A percentile compares a stretch with the other conserved stretches of the same genome.
phyloP scores from a whole-genome alignment of 2,329 filamentous ascomycete genomes.

The Diaporthe velutina region DNA sequence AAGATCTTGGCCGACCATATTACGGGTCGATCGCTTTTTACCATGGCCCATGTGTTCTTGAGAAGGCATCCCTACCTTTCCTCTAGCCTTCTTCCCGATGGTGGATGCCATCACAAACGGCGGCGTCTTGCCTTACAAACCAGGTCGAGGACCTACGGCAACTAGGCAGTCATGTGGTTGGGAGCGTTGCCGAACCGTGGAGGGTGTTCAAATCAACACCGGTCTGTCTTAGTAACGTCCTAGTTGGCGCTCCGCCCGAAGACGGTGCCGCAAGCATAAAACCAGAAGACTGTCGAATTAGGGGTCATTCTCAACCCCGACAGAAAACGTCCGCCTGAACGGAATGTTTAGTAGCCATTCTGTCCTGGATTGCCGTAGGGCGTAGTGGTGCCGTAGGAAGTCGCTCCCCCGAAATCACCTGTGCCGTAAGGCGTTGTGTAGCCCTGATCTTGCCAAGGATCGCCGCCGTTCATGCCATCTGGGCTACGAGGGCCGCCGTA shows the following conservation, averaged over 20 bases:
- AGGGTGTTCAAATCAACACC: not conserved
- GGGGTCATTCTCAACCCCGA: not conserved
- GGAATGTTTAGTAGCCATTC: conserved; percentile 51
- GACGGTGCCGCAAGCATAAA: not conserved
- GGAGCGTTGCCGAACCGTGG: not conserved
- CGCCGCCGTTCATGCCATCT: conserved; percentile 71
- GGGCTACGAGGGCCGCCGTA: conserved; percentile 77
- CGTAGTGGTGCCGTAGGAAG: conserved; percentile 57
- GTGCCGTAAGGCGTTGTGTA: conserved; percentile 77
- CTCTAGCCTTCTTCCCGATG: not conserved
- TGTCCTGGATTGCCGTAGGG: conserved; percentile 66
- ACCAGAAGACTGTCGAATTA: not conserved
- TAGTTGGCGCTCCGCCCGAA: not conserved
- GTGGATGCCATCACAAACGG: not conserved
- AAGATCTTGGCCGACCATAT: not conserved
- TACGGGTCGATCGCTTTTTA: not conserved
- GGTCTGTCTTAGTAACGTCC: not conserved
- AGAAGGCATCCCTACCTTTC: not conserved
- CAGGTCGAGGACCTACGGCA: not conserved
- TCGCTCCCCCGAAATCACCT: conserved; percentile 62
- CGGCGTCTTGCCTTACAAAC: not conserved
- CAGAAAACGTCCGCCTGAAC: not conserved
- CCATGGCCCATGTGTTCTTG: not conserved
- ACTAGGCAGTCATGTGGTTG: not conserved
- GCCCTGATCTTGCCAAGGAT: conserved; percentile 72